Evolutionary conservation across 352 stramenopile species (phyloP).

Genomic region (Globisporangium megalacanthum): DNA sequence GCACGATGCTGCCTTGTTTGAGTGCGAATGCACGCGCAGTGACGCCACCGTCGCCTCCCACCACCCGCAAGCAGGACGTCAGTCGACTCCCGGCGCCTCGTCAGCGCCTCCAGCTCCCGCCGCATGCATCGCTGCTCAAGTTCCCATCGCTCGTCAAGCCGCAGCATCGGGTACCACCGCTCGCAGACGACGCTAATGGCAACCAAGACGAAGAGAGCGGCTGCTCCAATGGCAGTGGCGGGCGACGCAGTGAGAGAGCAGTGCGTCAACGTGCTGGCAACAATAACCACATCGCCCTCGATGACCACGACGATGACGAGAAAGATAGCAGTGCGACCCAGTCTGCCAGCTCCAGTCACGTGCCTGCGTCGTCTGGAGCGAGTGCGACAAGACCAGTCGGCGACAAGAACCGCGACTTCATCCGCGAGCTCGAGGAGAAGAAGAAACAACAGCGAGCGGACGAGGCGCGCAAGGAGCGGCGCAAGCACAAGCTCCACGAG

Average conservation of each 20-base stretch:
- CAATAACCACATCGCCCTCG: conserved; percentile 2
- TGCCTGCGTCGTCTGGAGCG: conserved; percentile 10
- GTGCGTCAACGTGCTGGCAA: conserved; percentile 7
- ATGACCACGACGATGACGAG: conserved; percentile 17
- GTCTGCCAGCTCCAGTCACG: conserved; percentile 9
- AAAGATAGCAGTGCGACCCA: conserved; percentile 5
- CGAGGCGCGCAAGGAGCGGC: conserved; percentile 29
- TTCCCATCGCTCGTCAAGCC: conserved; percentile 35
- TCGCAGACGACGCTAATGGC: conserved; percentile 7
- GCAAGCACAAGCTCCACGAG: conserved; percentile 53
- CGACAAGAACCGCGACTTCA: conserved; percentile 64
- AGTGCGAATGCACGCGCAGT: neutral
- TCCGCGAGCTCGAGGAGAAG: conserved; percentile 68
- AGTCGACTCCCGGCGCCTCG: conserved; percentile 22
- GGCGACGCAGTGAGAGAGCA: conserved; percentile 2
- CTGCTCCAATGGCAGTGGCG: neutral
- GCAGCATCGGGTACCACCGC: conserved; percentile 9
- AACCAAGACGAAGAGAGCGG: conserved; percentile 38
- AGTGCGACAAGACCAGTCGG: neutral
- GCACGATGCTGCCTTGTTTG: conserved; percentile 4
- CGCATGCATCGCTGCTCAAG: conserved; percentile 22
- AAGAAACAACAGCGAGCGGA: conserved; percentile 62
- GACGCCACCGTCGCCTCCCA: conserved; percentile 3
- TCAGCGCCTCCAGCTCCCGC: conserved; percentile 7
- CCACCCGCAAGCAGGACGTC: conserved; percentile 3